Base-by-base conservation (phyloP, 2,329 filamentous ascomycete species). In the Fonsecaea erecta region DNA sequence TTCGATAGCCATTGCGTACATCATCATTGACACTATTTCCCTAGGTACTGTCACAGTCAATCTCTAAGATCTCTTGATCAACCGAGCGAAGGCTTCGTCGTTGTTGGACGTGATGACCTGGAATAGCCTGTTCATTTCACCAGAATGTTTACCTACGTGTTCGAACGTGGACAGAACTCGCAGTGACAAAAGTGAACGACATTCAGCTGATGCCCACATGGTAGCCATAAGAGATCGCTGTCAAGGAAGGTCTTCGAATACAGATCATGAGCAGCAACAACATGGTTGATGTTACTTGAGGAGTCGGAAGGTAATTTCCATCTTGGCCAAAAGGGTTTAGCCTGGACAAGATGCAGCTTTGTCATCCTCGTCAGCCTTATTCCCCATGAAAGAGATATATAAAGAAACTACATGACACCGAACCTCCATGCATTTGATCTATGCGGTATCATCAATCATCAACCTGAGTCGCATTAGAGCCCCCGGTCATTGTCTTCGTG, bases 391-490 rank as follows among this genome's bases (percentile, higher is more conserved):
- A 26, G 43, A 26, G 43, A 34, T 53, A 53, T 34, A n/a, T n/a
- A n/a, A 43, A 18, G 18, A 11, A 34, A 32, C 26, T 53, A 35
- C n/a, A 32, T 26, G n/a, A 35, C 21, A 12, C 24, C 48, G 3
- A 52, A 26, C n/a, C 18, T 35, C 12, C 24, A 53, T 53, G 28
- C 52, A n/a, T 30, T 21, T 32, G 28, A 53, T 53, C 52, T 53
- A 53, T 53, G 14, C 52, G 52, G 52, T 53, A 53, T 53, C 52
- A 35, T 53, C 52, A 34, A 8, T 53, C 52, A 32, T 53, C 16
- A 35, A 8, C 24, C 18, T 24, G 21, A 24, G 26, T 48, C 43
- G 43, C 43, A 26, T 24, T 26, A 16, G 43, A 12, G 43, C 43
- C 43, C 43, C 3, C 18, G 1, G 9, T 48, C 11, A 24, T 48